Percentiles rank a stretch among this genome's conserved stretches.
phyloP scores from a whole-genome alignment of 495 filamentous ascomycete species.

The Daldinia decipiens region DNA sequence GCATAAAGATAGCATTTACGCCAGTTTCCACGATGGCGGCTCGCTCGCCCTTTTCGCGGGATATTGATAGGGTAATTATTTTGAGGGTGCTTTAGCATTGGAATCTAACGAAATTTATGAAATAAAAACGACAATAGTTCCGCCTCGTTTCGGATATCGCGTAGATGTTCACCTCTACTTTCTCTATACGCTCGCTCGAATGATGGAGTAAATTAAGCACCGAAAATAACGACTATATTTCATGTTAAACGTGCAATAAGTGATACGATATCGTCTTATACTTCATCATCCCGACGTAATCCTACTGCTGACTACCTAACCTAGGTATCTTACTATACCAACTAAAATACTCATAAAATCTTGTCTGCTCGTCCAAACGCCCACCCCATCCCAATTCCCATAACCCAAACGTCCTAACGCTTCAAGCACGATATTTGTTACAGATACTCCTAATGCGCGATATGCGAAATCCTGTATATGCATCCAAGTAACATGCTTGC shows the following conservation, averaged over 20 bases:
- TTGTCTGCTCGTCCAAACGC: background rate
- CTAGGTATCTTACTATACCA: background rate
- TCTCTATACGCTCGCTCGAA: background rate
- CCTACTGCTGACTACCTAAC: background rate
- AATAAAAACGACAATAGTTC: background rate
- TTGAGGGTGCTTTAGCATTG: background rate
- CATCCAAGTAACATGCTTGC: background rate
- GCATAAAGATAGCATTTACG: conserved; percentile 24
- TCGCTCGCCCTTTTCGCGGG: conserved; percentile 44
- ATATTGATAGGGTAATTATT: background rate
- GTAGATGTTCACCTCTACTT: background rate
- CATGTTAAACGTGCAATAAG: background rate
- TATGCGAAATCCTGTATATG: conserved; percentile 5
- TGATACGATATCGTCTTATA: background rate
- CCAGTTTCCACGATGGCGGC: conserved; percentile 25
- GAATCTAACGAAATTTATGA: background rate
- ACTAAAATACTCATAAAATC: conserved; percentile 11
- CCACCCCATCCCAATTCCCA: background rate
- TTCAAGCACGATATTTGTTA: conserved; percentile 16
- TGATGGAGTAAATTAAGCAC: background rate
- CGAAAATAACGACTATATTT: background rate
- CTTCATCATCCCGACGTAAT: conserved; percentile 2
- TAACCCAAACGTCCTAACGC: conserved; percentile 9
- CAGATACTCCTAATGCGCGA: background rate
- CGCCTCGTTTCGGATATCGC: background rate